Conservation (phyloP, 2,329 filamentous ascomycete genomes). For the Coniosporium uncinatum region DNA sequence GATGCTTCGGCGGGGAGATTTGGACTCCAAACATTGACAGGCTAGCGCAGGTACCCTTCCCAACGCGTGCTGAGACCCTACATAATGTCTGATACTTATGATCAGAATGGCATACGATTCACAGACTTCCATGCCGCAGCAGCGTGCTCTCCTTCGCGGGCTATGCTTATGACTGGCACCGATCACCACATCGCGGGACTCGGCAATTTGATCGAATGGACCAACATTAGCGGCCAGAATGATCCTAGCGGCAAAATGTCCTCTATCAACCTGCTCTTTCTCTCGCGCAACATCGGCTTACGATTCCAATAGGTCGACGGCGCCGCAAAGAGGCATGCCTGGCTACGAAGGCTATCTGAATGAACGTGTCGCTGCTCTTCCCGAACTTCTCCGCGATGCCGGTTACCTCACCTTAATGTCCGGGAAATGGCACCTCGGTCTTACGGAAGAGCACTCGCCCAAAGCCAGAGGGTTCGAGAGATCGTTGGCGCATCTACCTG, state of each 20-base stretch:
- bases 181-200: conserved; percentile 55
- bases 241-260: conserved; percentile 44
- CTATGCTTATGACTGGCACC: conserved; percentile 63
- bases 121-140: conserved; percentile 61
- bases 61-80: background rate
- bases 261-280: too few species aligned
- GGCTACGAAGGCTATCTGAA: conserved; percentile 62
- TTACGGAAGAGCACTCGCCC: conserved; percentile 51
- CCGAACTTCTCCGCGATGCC: conserved; percentile 51
- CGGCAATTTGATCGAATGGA: conserved; percentile 52
- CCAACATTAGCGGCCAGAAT: conserved; percentile 46
- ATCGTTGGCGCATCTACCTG: conserved; percentile 54
- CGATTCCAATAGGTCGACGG: too few species aligned
- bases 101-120: conserved; percentile 48
- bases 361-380: conserved; percentile 49
- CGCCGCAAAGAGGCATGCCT: conserved; percentile 49
- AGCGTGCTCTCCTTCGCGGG: conserved; percentile 58
- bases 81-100: conserved; percentile 20
- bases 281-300: too few species aligned
- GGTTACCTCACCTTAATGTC: conserved; percentile 57
- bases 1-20: conserved; percentile 55
- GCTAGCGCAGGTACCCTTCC: conserved; percentile 26
- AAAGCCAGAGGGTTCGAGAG: conserved; percentile 52
- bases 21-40: conserved; percentile 53
- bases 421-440: conserved; percentile 59